Conservation (phyloP, 768 basidiomycete species). For the Lentinula boryana region DNA sequence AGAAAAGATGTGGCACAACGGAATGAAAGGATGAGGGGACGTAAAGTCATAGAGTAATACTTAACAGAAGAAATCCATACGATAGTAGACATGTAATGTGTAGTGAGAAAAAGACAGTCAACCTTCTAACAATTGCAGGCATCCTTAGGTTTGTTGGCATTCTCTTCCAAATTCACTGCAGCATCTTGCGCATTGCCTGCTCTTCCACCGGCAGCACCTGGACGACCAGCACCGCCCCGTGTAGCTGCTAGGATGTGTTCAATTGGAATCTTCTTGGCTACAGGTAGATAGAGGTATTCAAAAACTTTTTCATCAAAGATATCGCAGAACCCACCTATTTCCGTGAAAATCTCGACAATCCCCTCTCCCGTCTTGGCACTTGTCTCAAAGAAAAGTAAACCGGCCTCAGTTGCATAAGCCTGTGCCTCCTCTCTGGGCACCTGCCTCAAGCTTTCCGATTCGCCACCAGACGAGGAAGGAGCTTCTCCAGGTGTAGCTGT, state of each 20-base stretch:
- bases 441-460: slow-evolving; percentile 75
- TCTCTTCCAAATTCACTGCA: slow-evolving; percentile 67
- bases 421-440: slow-evolving; percentile 94
- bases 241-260: slow-evolving; percentile 90
- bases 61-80: neutral
- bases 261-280: slow-evolving; percentile 67
- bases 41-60: neutral
- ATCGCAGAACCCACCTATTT: slow-evolving; percentile 66
- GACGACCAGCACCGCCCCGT: slow-evolving; percentile 58
- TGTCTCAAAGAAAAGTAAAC: slow-evolving; percentile 94
- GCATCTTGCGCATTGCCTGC: slow-evolving; percentile 47
- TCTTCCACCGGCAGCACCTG: slow-evolving; percentile 50
- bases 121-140: slow-evolving; percentile 72
- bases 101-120: slow-evolving; percentile 9
- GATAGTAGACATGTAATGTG: slow-evolving; percentile 9
- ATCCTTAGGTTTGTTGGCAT: slow-evolving; percentile 60
- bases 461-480: slow-evolving; percentile 41
- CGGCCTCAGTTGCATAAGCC: slow-evolving; percentile 94
- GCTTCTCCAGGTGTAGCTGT: slow-evolving; percentile 78
- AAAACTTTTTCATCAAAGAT: neutral
- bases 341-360: slow-evolving; percentile 94
- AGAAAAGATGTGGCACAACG: slow-evolving; percentile 4
- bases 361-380: slow-evolving; percentile 97
- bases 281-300: slow-evolving; percentile 1
- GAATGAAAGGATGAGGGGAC: neutral